These are phyloP conservation scores for Neonectria coccinea DNA, from an alignment of 2,329 filamentous ascomycete genomes.

Conservation along the genomic window DNA sequence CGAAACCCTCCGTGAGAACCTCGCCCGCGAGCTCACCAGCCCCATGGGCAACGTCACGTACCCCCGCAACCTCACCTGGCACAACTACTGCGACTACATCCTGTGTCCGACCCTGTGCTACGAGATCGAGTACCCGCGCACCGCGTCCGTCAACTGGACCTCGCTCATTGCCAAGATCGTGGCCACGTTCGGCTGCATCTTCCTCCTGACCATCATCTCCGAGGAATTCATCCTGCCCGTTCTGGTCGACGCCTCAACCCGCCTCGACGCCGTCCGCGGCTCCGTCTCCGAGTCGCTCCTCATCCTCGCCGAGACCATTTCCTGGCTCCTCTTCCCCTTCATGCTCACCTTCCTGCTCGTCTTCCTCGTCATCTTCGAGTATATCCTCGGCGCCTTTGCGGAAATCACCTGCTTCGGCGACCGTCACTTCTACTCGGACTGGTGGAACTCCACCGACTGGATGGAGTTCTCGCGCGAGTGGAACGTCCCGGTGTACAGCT, in stretches of 20 bases:
- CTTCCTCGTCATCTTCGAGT: slow-evolving; percentile 98
- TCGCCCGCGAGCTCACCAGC: slow-evolving; percentile 91
- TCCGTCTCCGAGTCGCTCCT: slow-evolving; percentile 75
- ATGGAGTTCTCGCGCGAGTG: slow-evolving; percentile 96
- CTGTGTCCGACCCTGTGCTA: slow-evolving; percentile 97
- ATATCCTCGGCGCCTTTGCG: slow-evolving; percentile 91
- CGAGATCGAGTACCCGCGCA: slow-evolving; percentile 94
- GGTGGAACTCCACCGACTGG: slow-evolving; percentile 87
- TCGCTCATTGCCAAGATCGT: slow-evolving; percentile 86
- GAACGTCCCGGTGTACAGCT: slow-evolving; percentile 98
- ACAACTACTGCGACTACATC: slow-evolving; percentile 88
- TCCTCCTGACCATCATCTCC: slow-evolving; percentile 88
- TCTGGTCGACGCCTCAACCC: slow-evolving; percentile 74
- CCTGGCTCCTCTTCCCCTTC: slow-evolving; percentile 93
- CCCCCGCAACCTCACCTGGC: slow-evolving; percentile 84
- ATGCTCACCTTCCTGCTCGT: slow-evolving; percentile 96
- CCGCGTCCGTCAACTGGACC: slow-evolving; percentile 77
- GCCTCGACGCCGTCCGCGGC: slow-evolving; percentile 58
- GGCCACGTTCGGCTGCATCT: slow-evolving; percentile 96
- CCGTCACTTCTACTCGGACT: slow-evolving; percentile 88
- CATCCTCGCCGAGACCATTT: slow-evolving; percentile 89
- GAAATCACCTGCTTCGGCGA: slow-evolving; percentile 95
- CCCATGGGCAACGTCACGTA: slow-evolving; percentile 91
- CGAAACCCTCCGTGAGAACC: slow-evolving; percentile 80
- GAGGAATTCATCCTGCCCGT: slow-evolving; percentile 97